Percentiles rank a stretch among this genome's conserved stretches.
phyloP scores from a whole-genome alignment of 352 stramenopile species.

The Pythium insidiosum region DNA sequence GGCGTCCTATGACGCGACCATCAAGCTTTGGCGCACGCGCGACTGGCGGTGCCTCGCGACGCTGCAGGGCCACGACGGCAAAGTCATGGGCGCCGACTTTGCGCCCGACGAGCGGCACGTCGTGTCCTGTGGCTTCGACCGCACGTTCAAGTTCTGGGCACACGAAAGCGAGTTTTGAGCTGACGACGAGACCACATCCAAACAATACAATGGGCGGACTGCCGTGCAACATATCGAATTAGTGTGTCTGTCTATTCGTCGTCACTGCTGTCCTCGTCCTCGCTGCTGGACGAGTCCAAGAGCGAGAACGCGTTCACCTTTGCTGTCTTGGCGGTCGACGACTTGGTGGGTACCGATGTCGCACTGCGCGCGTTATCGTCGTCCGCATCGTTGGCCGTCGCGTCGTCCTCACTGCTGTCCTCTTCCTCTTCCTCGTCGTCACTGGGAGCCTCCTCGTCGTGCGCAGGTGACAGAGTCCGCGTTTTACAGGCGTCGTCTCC shows the following conservation, averaged over 20 bases:
- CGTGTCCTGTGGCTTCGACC: conserved; percentile 86
- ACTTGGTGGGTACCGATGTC: not conserved
- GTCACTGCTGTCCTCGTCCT: conserved; percentile 11
- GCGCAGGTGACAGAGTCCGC: too few species aligned
- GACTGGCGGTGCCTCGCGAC: conserved; percentile 89
- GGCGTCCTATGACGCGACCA: conserved; percentile 91
- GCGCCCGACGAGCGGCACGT: conserved; percentile 84
- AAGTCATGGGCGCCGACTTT: conserved; percentile 93
- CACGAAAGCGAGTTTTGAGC: conserved; percentile 85
- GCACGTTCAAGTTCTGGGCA: conserved; percentile 91
- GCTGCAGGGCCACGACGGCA: conserved; percentile 91
- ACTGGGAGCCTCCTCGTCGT: conserved; percentile 12
- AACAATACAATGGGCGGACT: not conserved
- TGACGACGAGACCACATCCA: too few species aligned
- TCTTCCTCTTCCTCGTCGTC: conserved; percentile 1
- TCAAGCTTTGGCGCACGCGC: conserved; percentile 92
- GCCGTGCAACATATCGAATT: not conserved
- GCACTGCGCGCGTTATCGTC: not conserved
- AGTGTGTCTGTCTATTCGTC: conserved; percentile 1
- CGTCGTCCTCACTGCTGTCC: conserved; percentile 1
- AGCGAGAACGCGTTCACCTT: conserved; percentile 18
- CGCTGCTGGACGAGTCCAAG: conserved; percentile 17
- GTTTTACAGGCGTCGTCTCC: conserved; percentile 33
- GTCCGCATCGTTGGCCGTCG: not conserved
- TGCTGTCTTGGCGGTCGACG: not conserved